Conservation (phyloP, 495 filamentous ascomycete species). For the Cercophora scortea region DNA sequence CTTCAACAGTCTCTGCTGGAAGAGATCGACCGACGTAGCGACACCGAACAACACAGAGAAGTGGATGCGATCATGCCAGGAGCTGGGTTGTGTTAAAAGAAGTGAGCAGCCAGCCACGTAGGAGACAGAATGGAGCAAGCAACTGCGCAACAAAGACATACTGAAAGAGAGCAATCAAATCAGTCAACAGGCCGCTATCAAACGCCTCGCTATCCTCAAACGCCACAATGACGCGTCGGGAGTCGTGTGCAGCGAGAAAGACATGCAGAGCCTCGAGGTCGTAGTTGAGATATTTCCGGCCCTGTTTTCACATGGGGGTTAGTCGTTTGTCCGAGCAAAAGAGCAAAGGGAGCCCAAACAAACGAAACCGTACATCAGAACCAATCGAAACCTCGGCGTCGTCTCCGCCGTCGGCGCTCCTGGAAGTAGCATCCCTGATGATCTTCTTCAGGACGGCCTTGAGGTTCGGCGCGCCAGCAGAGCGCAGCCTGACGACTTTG, state of each 20-base stretch:
- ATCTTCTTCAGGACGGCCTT: slow-evolving; percentile 78
- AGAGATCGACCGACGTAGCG: slow-evolving; percentile 82
- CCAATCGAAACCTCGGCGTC: slow-evolving; percentile 39
- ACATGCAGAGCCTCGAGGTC: slow-evolving; percentile 77
- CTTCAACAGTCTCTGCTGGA: slow-evolving; percentile 76
- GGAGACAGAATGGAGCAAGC: neutral
- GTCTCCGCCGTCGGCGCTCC: slow-evolving; percentile 7
- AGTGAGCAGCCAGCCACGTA: neutral
- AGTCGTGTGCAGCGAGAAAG: slow-evolving; percentile 45
- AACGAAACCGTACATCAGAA: slow-evolving; percentile 44
- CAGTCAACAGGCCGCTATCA: slow-evolving; percentile 66
- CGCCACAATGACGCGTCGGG: slow-evolving; percentile 60
- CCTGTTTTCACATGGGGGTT: slow-evolving; percentile 28
- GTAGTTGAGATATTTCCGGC: slow-evolving; percentile 74
- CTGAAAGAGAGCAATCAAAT: slow-evolving; percentile 73
- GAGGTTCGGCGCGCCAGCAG: slow-evolving; percentile 71
- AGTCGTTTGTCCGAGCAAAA: neutral
- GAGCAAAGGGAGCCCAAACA: neutral
- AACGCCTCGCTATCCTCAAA: slow-evolving; percentile 93
- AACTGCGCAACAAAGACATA: slow-evolving; percentile 27
- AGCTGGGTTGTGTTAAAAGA: slow-evolving; percentile 38
- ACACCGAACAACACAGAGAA: slow-evolving; percentile 83
- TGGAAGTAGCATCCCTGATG: slow-evolving; percentile 48
- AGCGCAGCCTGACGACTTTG: slow-evolving; percentile 62
- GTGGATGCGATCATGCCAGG: slow-evolving; percentile 83